phyloP scores from a whole-genome alignment of 805 yeast genomes.

The Maudiozyma serrabonitensis region DNA sequence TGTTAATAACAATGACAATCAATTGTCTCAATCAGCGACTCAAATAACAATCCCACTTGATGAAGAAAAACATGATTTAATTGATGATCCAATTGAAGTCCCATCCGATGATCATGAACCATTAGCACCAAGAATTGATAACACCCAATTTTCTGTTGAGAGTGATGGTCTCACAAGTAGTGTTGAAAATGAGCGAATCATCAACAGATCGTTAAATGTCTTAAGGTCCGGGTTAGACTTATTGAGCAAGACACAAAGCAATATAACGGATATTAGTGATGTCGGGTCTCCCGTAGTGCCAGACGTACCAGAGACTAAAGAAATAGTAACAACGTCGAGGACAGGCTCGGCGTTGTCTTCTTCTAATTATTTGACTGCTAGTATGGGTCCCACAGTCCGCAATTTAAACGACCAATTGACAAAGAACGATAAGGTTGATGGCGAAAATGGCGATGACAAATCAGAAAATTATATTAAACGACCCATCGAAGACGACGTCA shows the following conservation, averaged over 20 bases:
- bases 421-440: not conserved
- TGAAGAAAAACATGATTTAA: not conserved
- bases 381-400: not conserved
- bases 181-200: not conserved
- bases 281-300: no score
- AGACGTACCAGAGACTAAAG: not conserved
- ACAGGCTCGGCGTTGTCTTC: not conserved
- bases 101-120: not conserved
- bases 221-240: not conserved
- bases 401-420: not conserved
- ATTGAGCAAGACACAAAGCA: not conserved
- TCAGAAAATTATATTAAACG: not conserved
- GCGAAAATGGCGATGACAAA: not conserved
- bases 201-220: not conserved
- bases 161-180: not conserved
- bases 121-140: not conserved
- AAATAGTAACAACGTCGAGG: no score
- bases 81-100: not conserved
- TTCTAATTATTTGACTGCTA: not conserved
- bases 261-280: not conserved
- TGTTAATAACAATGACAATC: no score
- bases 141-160: not conserved
- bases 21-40: not conserved
- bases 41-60: not conserved
- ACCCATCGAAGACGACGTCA: not conserved